Evolutionary conservation across 805 yeast species (phyloP), one percentile per base, ranked within the genome.

Genomic region (Naumovozyma dairenensis): DNA sequence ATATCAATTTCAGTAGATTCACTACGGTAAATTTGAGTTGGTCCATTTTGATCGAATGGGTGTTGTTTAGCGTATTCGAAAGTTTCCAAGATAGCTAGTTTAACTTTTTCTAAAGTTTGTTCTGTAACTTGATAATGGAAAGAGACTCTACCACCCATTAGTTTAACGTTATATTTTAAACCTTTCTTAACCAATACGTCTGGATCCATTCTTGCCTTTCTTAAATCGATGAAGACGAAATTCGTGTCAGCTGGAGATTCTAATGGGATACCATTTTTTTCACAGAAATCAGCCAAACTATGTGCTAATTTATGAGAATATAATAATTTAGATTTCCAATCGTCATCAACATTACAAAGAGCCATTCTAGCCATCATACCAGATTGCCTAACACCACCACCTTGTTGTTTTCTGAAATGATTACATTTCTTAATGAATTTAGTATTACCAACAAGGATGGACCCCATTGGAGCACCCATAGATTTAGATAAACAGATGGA

Each of bases 401-500:
- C 96, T 44, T 74, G 73, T 62, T 87, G 96, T 51, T 87, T 87
- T 46, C 82, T 80, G 64, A 86, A 80, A 60, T 86, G 94, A 54
- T 76, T 78, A 27, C 92, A 84, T 50, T 74, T 77, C 46, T 65
- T 61, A 41, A 85, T 77, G 46, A 76, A 68, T 32, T 63, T 60
- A 25, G 54, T 49, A 29, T 65, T 60, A 25, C 94, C 92, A 25
- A 85, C 95, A 28, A 87, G 66, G 4, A 86, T 74, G 12, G 94
- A 80, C 6, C 96, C 96, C 49, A 87, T 77, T 38, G 96, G 96
- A 1, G 96, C 96, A 39, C 95, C 95, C 49, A 86, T 66, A 5
- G 93, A 79, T 57, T 87, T 87, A 32, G 95, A 84, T 33, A 87
- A 60, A 58, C 96, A 87, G 32, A 87, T 68, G 12, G 94, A 83